Base-by-base conservation (phyloP, 345 rosid genomes). In the Populus tremula region DNA sequence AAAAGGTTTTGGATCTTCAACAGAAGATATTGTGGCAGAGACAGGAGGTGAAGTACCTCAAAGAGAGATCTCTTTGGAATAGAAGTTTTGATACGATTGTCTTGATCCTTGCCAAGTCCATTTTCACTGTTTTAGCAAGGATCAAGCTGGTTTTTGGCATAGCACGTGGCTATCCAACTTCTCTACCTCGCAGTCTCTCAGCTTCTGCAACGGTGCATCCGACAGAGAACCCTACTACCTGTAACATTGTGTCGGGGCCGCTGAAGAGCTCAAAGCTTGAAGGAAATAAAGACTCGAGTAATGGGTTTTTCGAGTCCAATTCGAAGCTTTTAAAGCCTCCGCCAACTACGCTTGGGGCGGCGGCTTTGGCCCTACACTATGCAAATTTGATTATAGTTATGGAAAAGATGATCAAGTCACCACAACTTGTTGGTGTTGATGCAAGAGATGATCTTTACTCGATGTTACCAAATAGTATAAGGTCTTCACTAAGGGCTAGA, bases 361-460 rank as follows among this genome's bases (percentile, higher is more conserved):
- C 93, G 3, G 98, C 95, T 17, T 78, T 92, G 54, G 90, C 97
- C 33, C 86, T 92, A 39, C 98, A 94, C 84, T 96, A 92, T 79
- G 92, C 98, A 0, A 91, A 91, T 77, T 80, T 96, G 77, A 90
- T 96, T 0, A 90, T 96, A 33, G 91, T 94, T 14, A 88, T 92
- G 87, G 99, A 96, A 81, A 96, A 92, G 80, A 92, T 96, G 98
- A 91, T 96, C 29, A 91, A 87, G 70, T 94, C 94, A 10, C 99
- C 99, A 0, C 99, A 96, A 11, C 73, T 94, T 67, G 94, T 96
- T 2, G 99, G 99, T 20, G 84, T 90, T 6, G 97, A 92, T 67
- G 98, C 97, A 0, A 88, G 98, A 78, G 98, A 96, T 66, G 97
- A 93, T 78, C 85, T 96, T 1, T 96, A 94, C 79, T 77, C 92